These are phyloP conservation scores for Santalum album DNA, from an alignment of 164 flowering plant species.

Conservation along the genomic window DNA sequence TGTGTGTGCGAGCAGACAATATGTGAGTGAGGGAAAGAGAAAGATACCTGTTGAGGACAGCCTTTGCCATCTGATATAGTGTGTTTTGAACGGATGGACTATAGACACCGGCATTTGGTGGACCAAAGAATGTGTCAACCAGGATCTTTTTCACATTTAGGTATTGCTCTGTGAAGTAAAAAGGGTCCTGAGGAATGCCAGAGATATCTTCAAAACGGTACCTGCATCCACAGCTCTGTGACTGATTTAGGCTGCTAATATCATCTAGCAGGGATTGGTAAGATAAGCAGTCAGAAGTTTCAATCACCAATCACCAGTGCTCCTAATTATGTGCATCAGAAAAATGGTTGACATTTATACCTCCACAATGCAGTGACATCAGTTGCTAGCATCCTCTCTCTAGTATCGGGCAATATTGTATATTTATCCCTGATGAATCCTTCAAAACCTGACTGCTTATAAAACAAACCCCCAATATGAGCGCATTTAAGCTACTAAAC, in stretches of 20 bases:
- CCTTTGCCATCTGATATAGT: constrained; percentile 69
- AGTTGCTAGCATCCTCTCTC: constrained; percentile 88
- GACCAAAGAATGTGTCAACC: constrained; percentile 74
- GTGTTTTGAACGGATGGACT: constrained; percentile 95
- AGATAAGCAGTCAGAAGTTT: no score
- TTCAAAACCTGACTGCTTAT: constrained; percentile 89
- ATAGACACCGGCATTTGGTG: constrained; percentile 74
- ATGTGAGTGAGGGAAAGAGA: constrained; percentile 9
- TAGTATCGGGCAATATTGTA: constrained; percentile 83
- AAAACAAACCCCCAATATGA: no score
- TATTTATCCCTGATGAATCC: constrained; percentile 79
- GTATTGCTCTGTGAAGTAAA: constrained; percentile 53
- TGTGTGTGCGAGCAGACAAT: not conserved
- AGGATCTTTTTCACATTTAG: constrained; percentile 58
- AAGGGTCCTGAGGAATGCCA: constrained; percentile 39
- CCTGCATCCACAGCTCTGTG: constrained; percentile 28
- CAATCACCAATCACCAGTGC: no score
- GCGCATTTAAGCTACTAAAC: no score
- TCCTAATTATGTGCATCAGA: not conserved
- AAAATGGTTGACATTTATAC: constrained; percentile 24
- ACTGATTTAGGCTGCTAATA: no score
- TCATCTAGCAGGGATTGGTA: no score
- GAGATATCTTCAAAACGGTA: constrained; percentile 46
- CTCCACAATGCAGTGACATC: constrained; percentile 89
- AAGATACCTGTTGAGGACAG: constrained; percentile 63